These are phyloP conservation scores for Acanthamoeba culbertsoni DNA, from an alignment of 208 protist species.

Conservation along the genomic window DNA sequence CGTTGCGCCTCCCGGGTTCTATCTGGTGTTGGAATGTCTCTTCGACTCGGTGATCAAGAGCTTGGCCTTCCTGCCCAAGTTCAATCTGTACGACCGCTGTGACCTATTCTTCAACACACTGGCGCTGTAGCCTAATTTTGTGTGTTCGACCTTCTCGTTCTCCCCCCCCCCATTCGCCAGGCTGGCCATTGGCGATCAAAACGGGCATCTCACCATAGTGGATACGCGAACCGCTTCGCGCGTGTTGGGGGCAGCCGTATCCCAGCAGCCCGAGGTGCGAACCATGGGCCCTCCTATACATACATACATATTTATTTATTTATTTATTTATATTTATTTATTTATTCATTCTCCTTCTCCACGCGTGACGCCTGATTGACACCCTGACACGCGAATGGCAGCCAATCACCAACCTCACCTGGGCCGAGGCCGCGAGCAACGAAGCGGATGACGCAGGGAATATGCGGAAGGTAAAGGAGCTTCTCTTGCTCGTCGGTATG, in stretches of 20 bases:
- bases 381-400: too few relatives aligned
- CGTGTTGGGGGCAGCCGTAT: background rate
- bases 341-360: background rate
- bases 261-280: background rate
- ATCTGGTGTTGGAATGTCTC: background rate
- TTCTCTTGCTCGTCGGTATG: background rate
- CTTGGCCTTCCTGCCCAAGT: background rate
- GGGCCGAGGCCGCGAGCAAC: background rate
- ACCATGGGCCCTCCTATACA: background rate
- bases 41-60: conserved; percentile 12
- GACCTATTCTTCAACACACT: background rate
- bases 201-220: background rate
- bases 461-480: conserved; percentile 11
- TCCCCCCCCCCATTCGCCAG: too few relatives aligned
- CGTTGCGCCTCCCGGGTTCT: background rate
- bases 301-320: too few relatives aligned
- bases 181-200: conserved; percentile 7
- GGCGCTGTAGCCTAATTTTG: background rate
- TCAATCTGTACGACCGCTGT: background rate
- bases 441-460: background rate
- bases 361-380: background rate
- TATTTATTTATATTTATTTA: too few relatives aligned
- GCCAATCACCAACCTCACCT: conserved; percentile 1
- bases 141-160: background rate
- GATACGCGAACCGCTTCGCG: background rate